Base-by-base conservation (phyloP, 192 early-diverging fungal genomes). In the Entomortierella parvispora region DNA sequence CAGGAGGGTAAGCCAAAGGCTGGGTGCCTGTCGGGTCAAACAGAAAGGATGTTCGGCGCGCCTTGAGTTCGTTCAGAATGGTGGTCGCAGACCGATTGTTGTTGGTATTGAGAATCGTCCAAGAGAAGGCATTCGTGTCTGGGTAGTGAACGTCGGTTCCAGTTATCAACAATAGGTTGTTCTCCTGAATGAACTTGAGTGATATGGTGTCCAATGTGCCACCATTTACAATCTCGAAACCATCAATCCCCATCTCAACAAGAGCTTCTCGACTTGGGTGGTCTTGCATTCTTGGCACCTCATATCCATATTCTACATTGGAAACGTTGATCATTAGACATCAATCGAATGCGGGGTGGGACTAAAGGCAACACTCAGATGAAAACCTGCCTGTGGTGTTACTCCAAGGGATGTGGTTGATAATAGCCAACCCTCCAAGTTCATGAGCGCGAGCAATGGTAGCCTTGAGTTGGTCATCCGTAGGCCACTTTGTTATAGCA, bases 381-480 rank as follows among this genome's bases (percentile, higher is more conserved):
- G n/a, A n/a, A n/a, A n/a, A 29, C 44, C 50, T 75, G 85, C 85
- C 81, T 34, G 88, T 90, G 2, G 80, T 79, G 69, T 90, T 91
- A 57, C 87, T 89, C 91, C 91, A 93, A 0, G 91, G 91, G 51
- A 93, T 90, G 65, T 93, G 91, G 75, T 93, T 93, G 3, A 91
- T 89, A 52, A 91, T 89, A 0, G 89, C 91, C 22, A 93, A 58
- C 0, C 91, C 91, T 34, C 91, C 91, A 14, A 91, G 53, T 48
- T 81, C 81, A 69, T 93, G 91, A 12, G 83, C 81, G 55, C 80
- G 79, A 28, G 79, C 64, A 46, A 93, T 93, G 0, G 85, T 88
- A 5, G 56, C 49, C 63, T 80, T 74, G 8, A 93, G 57, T 4
- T 91, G 84, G 32, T 89, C 79, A 51, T 93, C 87, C 37, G 83